Conservation (phyloP, 106 monocot species). For the Dioscorea alata region DNA sequence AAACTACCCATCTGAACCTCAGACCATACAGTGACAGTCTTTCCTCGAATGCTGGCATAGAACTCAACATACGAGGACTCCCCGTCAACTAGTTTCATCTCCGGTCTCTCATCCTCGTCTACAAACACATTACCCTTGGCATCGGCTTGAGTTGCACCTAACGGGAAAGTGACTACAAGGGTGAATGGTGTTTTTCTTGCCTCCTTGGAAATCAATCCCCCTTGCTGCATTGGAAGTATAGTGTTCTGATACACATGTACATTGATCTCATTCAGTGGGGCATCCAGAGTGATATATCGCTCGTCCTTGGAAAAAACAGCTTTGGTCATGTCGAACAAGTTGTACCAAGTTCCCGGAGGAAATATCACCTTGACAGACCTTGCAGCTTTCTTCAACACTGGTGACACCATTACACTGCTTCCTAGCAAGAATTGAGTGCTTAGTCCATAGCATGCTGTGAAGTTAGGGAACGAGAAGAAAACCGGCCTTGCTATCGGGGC, state of each 20-base stretch:
- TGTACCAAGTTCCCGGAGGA: constrained; percentile 93
- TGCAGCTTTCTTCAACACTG: constrained; percentile 62
- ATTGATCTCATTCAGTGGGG: constrained; percentile 84
- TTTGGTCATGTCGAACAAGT: constrained; percentile 71
- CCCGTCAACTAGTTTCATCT: constrained; percentile 75
- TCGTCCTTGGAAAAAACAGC: constrained; percentile 56
- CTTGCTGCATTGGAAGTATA: constrained; percentile 88
- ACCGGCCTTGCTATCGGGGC: constrained; percentile 83
- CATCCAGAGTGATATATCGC: constrained; percentile 40
- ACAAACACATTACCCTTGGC: constrained; percentile 68
- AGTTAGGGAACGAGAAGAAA: constrained; percentile 85
- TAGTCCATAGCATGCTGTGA: constrained; percentile 54
- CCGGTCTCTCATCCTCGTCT: constrained; percentile 85
- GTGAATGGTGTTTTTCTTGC: constrained; percentile 80
- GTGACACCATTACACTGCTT: constrained; percentile 71
- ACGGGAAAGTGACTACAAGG: constrained; percentile 62
- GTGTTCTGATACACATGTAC: constrained; percentile 84
- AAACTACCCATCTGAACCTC: constrained; percentile 55
- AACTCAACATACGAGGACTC: constrained; percentile 61
- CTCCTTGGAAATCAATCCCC: constrained; percentile 64
- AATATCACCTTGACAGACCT: constrained; percentile 65
- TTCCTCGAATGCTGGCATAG: constrained; percentile 35
- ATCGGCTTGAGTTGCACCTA: constrained; percentile 31
- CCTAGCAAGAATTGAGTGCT: constrained; percentile 92
- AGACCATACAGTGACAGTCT: constrained; percentile 65